Percentiles rank a stretch among this genome's conserved stretches.
Conservation (phyloP, 2,329 filamentous ascomycete genomes). For the Endocalyx cinctus region DNA sequence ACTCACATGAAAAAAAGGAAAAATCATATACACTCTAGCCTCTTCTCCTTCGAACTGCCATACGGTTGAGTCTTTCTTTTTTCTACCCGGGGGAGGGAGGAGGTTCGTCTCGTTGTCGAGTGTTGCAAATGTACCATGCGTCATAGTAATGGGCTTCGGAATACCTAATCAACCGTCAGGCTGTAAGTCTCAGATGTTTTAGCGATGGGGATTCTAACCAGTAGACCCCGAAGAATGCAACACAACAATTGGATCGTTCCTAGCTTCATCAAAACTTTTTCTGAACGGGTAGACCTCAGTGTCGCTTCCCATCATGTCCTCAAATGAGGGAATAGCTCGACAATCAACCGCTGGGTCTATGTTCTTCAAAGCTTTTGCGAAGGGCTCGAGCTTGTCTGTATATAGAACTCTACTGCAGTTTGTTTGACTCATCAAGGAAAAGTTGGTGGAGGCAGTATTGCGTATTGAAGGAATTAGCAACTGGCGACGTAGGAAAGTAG, state of each 20-base stretch:
- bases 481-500: conserved; percentile 4
- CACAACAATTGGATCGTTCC: conserved; percentile 15
- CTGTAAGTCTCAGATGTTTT: background rate
- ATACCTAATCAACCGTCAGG: conserved; percentile 3
- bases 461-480: conserved; percentile 18
- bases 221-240: conserved; percentile 24
- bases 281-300: conserved; percentile 10
- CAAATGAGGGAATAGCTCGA: conserved; percentile 12
- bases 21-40: background rate
- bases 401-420: conserved; percentile 13
- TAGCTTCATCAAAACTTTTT: conserved; percentile 15
- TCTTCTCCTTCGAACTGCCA: conserved; percentile 1
- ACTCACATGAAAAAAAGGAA: background rate
- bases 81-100: background rate
- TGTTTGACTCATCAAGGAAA: conserved; percentile 15
- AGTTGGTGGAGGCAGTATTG: conserved; percentile 12
- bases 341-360: background rate
- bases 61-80: background rate
- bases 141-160: conserved; percentile 8
- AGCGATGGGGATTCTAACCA: conserved; percentile 3
- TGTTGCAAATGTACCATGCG: conserved; percentile 3
- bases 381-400: conserved; percentile 9
- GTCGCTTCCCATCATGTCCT: conserved; percentile 12
- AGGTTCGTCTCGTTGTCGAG: conserved; percentile 6
- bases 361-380: conserved; percentile 6